Base-by-base conservation (phyloP, 768 basidiomycete species). In the Boletus rubropictus region DNA sequence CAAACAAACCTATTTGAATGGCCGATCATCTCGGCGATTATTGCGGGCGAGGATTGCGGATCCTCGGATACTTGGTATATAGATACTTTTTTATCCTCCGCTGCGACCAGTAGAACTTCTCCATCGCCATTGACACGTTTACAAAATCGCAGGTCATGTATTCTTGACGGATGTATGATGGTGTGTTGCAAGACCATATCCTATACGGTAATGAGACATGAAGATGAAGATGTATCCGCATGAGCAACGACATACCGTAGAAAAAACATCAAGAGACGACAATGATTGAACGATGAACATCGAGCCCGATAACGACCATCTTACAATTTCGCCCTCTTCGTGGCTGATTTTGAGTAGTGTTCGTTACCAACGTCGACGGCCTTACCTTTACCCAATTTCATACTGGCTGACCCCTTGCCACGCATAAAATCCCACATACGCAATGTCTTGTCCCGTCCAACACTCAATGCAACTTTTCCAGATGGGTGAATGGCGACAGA, bases 381-480 rank as follows among this genome's bases (percentile, higher is more conserved):
- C 75, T 45, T 50, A 89, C 93, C 93, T 71, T 84, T 87, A 18
- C 90, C 89, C 5, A 99, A 66, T 62, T 94, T 93, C 38, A 81
- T 86, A 64, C 92, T 91, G 7, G 90, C 91, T 10, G 81, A 81
- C 4, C 90, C 89, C 64, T 86, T 86, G 0, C 95, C 95, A 37
- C 94, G 74, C 89, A 97, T 94, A 40, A 99, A 72, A 72, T 99
- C 96, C 96, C 96, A 99, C 94, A 99, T 96, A 35, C 93, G 78
- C 49, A 98, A 55, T 3, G 88, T 89, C 53, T 78, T 76, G 59
- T 98, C 96, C 58, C 83, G 85, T 7, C 96, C 95, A 0, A 97
- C 92, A 51, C 84, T 91, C 33, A 99, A 66, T 1, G 86, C 94
- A 15, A 97, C 79, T 58, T 97, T 89, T 6, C 94, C 90, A 0